These are phyloP conservation scores for Neofusicoccum laricinum DNA, from an alignment of 2,329 filamentous ascomycete genomes.

Conservation along the genomic window DNA sequence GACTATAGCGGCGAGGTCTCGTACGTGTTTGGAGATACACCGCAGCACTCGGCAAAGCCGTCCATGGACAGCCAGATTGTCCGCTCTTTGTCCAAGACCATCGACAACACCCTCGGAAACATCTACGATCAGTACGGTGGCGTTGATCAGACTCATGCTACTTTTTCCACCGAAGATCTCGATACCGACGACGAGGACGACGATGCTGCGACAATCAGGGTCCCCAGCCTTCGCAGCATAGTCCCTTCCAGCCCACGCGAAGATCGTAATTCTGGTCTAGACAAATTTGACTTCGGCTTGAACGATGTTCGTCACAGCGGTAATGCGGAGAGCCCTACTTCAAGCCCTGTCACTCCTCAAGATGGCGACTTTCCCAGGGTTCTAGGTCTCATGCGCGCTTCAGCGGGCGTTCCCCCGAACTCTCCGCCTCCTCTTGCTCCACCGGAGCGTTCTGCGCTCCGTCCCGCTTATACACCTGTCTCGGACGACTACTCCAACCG, in stretches of 20 bases:
- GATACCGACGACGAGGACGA: not conserved
- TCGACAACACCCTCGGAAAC: slow-evolving; percentile 13
- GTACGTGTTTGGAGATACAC: not conserved
- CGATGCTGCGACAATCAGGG: not conserved
- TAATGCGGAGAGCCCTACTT: not conserved
- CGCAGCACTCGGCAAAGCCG: not conserved
- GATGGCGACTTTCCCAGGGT: slow-evolving; percentile 12
- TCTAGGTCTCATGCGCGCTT: slow-evolving; percentile 18
- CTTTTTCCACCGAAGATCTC: not conserved
- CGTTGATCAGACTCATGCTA: not conserved
- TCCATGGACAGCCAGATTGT: not conserved
- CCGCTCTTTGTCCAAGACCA: slow-evolving; percentile 13
- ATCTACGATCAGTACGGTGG: slow-evolving; percentile 16
- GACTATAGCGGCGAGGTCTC: slow-evolving; percentile 16
- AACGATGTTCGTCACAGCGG: not conserved
- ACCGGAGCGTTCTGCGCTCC: slow-evolving; percentile 24
- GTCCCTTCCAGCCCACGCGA: not conserved
- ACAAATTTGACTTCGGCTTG: slow-evolving; percentile 28
- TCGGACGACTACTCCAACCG: not conserved
- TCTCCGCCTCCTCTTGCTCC: slow-evolving; percentile 27
- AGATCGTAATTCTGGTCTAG: slow-evolving; percentile 19
- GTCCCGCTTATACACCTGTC: slow-evolving; percentile 10
- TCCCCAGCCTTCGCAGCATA: not conserved
- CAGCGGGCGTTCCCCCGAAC: slow-evolving; percentile 25
- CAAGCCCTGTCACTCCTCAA: not conserved